Evolutionary conservation across 2,329 filamentous ascomycete species (phyloP), one percentile per base, ranked within the genome.

Genomic region (Penicillium vulpinum): DNA sequence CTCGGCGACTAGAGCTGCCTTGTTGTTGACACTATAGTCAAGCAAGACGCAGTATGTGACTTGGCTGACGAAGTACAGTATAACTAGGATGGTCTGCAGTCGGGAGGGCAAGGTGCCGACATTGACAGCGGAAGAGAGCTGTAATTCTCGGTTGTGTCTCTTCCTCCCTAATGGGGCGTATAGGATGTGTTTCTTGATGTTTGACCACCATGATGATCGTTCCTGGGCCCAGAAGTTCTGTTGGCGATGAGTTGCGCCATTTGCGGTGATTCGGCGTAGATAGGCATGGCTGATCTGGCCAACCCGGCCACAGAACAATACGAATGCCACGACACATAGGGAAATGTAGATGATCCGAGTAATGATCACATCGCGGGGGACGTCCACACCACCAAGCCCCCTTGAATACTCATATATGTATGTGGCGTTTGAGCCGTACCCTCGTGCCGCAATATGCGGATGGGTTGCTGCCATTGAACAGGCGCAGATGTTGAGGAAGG

Each of bases 31-130:
- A 3, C 60, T 58, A 59, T 80, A 81, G 58, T 78, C 73, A 47
- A 81, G 68, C 26, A 76, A 66, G 38, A 67, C 54, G 70, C 89
- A 92, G 76, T 94, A 96, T 9, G 86, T 86, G 40, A 93, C 71
- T 69, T 96, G 95, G 57, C 85, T 86, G 4, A 78, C 78, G n/a
- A 90, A 75, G 70, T 93, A 93, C 28, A 84, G 73, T 24, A 82
- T 48, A 18, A 95, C 77, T 66, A 94, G 81, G 49, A 90, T 70
- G 11, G 87, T 83, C 71, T 95, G 90, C 67, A 92, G 86, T 48
- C 91, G 81, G n/a, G 88, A 89, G 0, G 91, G 91, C 18, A 95
- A 77, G 0, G 90, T 93, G 61, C 91, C 89, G 53, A 91, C 85
- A 63, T 87, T 87, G 69, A 90, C 75, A 8, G 87, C 87, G 18